phyloP scores from a whole-genome alignment of 768 basidiomycete species.

The Lepiota brunneoincarnata region DNA sequence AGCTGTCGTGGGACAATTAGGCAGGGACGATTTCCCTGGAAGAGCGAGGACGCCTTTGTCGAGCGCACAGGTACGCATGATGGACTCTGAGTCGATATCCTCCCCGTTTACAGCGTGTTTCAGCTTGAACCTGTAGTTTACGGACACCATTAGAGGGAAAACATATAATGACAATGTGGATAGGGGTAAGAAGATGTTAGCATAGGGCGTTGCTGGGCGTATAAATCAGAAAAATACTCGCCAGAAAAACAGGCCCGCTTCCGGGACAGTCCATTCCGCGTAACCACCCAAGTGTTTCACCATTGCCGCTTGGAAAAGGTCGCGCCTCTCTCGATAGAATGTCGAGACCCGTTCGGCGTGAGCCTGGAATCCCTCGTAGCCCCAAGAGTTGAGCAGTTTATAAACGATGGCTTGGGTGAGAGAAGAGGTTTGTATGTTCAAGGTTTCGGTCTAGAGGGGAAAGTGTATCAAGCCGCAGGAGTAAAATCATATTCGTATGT shows the following conservation, averaged over 20 bases:
- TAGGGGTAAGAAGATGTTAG: neutral
- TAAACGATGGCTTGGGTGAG: constrained; percentile 62
- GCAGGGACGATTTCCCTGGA: constrained; percentile 81
- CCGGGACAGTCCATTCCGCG: constrained; percentile 69
- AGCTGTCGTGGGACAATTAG: constrained; percentile 62
- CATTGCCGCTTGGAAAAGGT: constrained; percentile 77
- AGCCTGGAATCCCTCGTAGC: constrained; percentile 65
- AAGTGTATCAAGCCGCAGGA: neutral
- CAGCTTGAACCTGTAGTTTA: constrained; percentile 64
- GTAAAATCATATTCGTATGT: too few relatives aligned
- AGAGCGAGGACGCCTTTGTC: constrained; percentile 85
- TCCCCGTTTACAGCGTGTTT: constrained; percentile 32
- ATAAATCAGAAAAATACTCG: constrained; percentile 28
- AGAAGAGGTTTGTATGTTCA: constrained; percentile 66
- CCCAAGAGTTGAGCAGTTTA: constrained; percentile 67
- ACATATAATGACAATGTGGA: neutral
- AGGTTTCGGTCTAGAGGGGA: constrained; percentile 55
- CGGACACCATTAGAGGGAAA: neutral
- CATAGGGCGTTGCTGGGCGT: neutral
- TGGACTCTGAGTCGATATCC: constrained; percentile 60
- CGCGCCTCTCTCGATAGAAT: constrained; percentile 72
- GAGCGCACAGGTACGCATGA: constrained; percentile 75
- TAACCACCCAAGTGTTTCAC: constrained; percentile 73
- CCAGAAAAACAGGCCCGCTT: constrained; percentile 92
- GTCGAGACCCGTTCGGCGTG: constrained; percentile 69